Evolutionary conservation across 2,329 filamentous ascomycete species (phyloP).

Genomic region (Cladosporium sphaerospermum): DNA sequence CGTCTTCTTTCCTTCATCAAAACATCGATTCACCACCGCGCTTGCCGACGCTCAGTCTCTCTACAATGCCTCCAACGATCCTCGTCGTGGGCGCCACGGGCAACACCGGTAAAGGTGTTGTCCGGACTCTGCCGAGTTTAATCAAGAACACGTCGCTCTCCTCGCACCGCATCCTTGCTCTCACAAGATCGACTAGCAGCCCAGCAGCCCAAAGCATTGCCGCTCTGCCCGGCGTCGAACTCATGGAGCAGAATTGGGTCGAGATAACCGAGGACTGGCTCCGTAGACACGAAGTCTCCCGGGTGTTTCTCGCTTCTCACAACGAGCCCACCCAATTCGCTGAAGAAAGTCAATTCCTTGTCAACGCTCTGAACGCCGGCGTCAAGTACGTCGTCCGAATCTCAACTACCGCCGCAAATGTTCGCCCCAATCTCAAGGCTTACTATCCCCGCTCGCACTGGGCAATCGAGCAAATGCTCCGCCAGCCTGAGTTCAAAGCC

Average conservation of each 20-base stretch:
- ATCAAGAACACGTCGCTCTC: conserved; percentile 14
- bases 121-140: conserved; percentile 11
- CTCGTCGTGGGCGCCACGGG: conserved; percentile 14
- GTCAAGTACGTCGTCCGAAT: conserved; percentile 40
- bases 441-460: conserved; percentile 38
- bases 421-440: conserved; percentile 30
- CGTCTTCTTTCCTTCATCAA: too few relatives aligned
- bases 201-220: conserved; percentile 26
- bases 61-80: conserved; percentile 5
- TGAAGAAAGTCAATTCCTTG: conserved; percentile 35
- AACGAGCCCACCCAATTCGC: conserved; percentile 34
- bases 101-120: conserved; percentile 13
- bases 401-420: conserved; percentile 34
- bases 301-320: conserved; percentile 38
- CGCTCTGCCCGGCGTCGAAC: conserved; percentile 30
- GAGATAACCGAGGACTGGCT: conserved; percentile 38
- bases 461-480: conserved; percentile 37
- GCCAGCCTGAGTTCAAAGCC: conserved; percentile 30
- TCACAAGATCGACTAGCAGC: conserved; percentile 28
- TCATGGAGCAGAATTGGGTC: conserved; percentile 33
- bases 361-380: conserved; percentile 31
- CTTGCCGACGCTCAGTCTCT: too few relatives aligned
- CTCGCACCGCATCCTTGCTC: conserved; percentile 26
- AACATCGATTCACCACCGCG: too few relatives aligned
- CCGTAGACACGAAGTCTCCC: conserved; percentile 29